Evolutionary conservation across 129 eudicot genomes (phyloP), one percentile per base, ranked within the genome.

Genomic region (Tagetes patula): DNA sequence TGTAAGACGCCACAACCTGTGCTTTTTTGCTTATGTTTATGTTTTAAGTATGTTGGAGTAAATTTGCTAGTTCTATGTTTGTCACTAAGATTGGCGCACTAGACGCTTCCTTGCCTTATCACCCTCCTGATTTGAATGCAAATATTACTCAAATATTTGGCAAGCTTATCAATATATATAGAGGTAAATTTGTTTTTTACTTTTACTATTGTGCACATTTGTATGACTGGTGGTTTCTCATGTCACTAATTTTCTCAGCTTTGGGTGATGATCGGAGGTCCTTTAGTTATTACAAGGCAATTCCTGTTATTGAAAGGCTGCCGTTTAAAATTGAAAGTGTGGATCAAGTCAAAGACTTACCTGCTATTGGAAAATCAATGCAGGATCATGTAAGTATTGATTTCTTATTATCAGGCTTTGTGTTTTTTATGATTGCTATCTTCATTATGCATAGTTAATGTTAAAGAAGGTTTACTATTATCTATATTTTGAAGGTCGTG

Each of bases 211-310:
- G 37, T 56, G 59, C 72, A 14, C 4, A 9, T 55, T 85, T n/a
- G 30, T 43, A 46, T 40, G 77, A 70, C 42, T 47, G 67, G 63
- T 63, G 55, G 33, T 53, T 41, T 69, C 14, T 52, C 42, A 62
- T 77, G 65, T 42, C 67, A 79, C 34, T 53, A 34, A 34, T 45
- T 74, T 75, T 40, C 46, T 27, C 74, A 93, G 98, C 98, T 48
- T 78, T 93, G 83, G 98, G 96, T 65, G 98, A 93, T 61, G 96
- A 93, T 47, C 82, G 96, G 72, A 79, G 98, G 73, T 93, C 98
- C 70, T 93, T 89, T 79, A 93, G 98, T 81, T 93, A 93, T 85
- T 75, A 93, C 82, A 93, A 90, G 83, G 96, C 96, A 68, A 90
- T 93, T 77, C 85, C 91, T 37, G 96, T 93, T 82, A 90, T 93